Evolutionary conservation across 257 asterid species (phyloP).

Genomic region (Solanum neorickii): DNA sequence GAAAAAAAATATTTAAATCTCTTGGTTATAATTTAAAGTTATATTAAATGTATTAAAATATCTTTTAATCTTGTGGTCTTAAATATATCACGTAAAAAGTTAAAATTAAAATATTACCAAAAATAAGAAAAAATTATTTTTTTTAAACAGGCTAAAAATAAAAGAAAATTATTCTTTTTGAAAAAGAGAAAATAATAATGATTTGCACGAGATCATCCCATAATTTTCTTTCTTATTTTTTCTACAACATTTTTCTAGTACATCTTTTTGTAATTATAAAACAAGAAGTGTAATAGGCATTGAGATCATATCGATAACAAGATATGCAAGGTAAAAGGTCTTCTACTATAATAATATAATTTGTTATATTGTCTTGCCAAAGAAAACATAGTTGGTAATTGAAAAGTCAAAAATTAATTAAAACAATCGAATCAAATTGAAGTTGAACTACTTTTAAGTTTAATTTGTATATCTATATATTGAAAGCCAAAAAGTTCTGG

Average conservation of each 20-base stretch:
- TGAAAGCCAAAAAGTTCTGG: not conserved
- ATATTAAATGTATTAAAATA: too few relatives aligned
- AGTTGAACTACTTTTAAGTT: not conserved
- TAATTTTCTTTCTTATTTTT: not conserved
- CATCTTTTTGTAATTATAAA: not conserved
- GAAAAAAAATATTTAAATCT: fast-evolving
- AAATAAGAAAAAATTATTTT: too few relatives aligned
- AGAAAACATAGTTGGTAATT: not conserved
- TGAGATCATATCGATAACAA: not conserved
- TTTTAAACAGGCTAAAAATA: fast-evolving
- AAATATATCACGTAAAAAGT: too few relatives aligned
- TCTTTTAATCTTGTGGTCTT: too few relatives aligned
- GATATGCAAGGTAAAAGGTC: not conserved
- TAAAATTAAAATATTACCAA: too few relatives aligned
- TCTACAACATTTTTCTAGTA: not conserved
- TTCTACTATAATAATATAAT: not conserved
- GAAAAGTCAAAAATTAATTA: not conserved
- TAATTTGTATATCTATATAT: not conserved
- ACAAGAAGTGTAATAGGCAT: not conserved
- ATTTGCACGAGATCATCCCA: too few relatives aligned
- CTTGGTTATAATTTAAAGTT: too few relatives aligned
- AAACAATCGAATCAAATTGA: not conserved
- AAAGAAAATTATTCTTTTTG: too few relatives aligned
- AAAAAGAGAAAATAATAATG: fast-evolving
- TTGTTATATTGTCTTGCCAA: not conserved